These are phyloP conservation scores for Neopestalotiopsis rosae DNA, from an alignment of 2,329 filamentous ascomycete genomes.

Conservation along the genomic window DNA sequence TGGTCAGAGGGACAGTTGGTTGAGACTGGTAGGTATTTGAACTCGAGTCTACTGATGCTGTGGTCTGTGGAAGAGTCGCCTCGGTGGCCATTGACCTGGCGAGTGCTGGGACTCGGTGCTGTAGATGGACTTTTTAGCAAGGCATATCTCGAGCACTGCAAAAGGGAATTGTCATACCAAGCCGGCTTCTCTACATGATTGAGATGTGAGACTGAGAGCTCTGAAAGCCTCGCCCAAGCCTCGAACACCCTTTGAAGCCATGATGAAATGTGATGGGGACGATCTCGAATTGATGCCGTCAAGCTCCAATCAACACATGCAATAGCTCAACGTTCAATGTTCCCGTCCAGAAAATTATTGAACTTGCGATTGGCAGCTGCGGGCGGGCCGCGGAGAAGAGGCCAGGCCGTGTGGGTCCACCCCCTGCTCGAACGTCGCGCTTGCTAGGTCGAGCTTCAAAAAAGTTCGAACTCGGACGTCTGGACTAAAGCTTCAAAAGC, in stretches of 20 bases:
- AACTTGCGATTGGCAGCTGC: constrained; percentile 17
- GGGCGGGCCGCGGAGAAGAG: background rate
- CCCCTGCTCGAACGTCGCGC: constrained; percentile 9
- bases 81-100: constrained; percentile 64
- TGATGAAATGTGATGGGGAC: constrained; percentile 25
- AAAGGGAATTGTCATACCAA: constrained; percentile 31
- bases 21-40: constrained; percentile 51
- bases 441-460: constrained; percentile 13
- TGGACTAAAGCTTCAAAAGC: background rate
- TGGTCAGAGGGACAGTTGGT: constrained; percentile 77
- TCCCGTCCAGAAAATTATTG: constrained; percentile 33
- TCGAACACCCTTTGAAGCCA: constrained; percentile 56
- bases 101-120: constrained; percentile 42
- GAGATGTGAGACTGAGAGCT: constrained; percentile 52
- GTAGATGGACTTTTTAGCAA: constrained; percentile 23
- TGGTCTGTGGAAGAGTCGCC: constrained; percentile 44
- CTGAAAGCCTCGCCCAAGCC: constrained; percentile 60
- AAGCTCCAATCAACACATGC: constrained; percentile 3
- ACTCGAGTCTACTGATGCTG: constrained; percentile 40
- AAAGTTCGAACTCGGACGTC: constrained; percentile 19
- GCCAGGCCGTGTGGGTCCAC: background rate
- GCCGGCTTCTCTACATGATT: constrained; percentile 43
- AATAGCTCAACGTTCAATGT: constrained; percentile 17
- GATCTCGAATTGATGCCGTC: background rate
- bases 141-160: background rate